Base-by-base conservation (phyloP, 2,329 filamentous ascomycete genomes). In the Fusarium euwallaceae region DNA sequence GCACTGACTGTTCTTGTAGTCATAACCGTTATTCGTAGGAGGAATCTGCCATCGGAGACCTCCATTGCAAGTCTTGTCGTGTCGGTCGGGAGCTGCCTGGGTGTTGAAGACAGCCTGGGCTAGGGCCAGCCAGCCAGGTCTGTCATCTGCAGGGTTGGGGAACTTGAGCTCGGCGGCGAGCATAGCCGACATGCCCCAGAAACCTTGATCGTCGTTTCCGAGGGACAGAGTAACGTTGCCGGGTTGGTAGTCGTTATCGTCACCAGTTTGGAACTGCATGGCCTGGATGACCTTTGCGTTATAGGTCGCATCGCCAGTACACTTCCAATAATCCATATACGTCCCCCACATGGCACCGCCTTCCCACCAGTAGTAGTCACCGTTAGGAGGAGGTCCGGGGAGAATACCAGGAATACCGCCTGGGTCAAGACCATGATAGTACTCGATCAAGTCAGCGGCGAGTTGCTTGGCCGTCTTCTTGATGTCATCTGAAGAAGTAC, bases 1-100 rank as follows among this genome's bases (percentile, higher is more conserved):
- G 56, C 20, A 66, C 78, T 77, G 67, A 85, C 84, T 86, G 82
- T 92, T 92, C 81, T 92, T 97, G 86, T 95, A 95, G 78, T 92
- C 87, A 81, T 94, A 96, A 37, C 94, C 94, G 55, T 87, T 88
- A 80, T 95, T 95, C 76, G 92, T 91, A 7, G 88, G 86, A 74
- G 91, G 94, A 70, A 96, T 93, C 84, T 96, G 94, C 93, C 93
- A 95, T 76, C 92, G 88, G 72, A 95, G 82, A 22, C 93, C 94
- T 53, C 87, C 88, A 69, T 90, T 90, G 20, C 86, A 87, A 0
- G 82, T 82, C 1, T 84, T 81, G 10, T 86, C 86, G 78, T 94
- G 91, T 84, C 92, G 92, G 55, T 90, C 87, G 2, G 85, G 83
- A 22, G 79, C 80, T 3, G 87, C 89, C 61, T 87, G 84, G 2